Conservation (phyloP, 371 early-diverging fungal genomes). For the Syncephalis plumigaleata region DNA sequence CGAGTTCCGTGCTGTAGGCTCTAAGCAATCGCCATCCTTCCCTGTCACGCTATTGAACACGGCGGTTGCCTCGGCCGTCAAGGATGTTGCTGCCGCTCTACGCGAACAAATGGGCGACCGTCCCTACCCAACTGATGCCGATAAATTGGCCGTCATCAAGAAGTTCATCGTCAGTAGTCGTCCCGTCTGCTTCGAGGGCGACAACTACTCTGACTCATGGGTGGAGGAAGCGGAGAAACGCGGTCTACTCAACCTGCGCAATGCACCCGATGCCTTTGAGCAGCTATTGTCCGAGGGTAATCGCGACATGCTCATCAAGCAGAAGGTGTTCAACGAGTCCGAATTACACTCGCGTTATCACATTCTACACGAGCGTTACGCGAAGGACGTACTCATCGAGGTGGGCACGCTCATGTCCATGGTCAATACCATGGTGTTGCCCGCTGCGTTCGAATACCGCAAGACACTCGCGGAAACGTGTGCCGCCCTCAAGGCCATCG, state of each 20-base stretch:
- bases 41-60: slow-evolving; percentile 85
- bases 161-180: slow-evolving; percentile 67
- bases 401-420: slow-evolving; percentile 78
- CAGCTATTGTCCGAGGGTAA: slow-evolving; percentile 53
- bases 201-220: slow-evolving; percentile 83
- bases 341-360: slow-evolving; percentile 88
- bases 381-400: slow-evolving; percentile 90
- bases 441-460: slow-evolving; percentile 77
- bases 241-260: slow-evolving; percentile 84
- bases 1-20: slow-evolving; percentile 98
- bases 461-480: slow-evolving; percentile 67
- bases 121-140: slow-evolving; percentile 59
- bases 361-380: slow-evolving; percentile 86
- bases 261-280: slow-evolving; percentile 73
- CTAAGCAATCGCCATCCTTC: slow-evolving; percentile 94
- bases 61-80: slow-evolving; percentile 73
- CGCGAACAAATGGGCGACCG: slow-evolving; percentile 59
- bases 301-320: slow-evolving; percentile 51
- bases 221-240: slow-evolving; percentile 59
- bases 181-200: slow-evolving; percentile 89
- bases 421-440: slow-evolving; percentile 68
- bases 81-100: slow-evolving; percentile 51
- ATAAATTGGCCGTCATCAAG: slow-evolving; percentile 74
- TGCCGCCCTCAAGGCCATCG: slow-evolving; percentile 36
- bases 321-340: slow-evolving; percentile 62